Evolutionary conservation across 108 stramenopile genomes (phyloP), one percentile per base, ranked within the genome.

Genomic region (Seminavis robusta): DNA sequence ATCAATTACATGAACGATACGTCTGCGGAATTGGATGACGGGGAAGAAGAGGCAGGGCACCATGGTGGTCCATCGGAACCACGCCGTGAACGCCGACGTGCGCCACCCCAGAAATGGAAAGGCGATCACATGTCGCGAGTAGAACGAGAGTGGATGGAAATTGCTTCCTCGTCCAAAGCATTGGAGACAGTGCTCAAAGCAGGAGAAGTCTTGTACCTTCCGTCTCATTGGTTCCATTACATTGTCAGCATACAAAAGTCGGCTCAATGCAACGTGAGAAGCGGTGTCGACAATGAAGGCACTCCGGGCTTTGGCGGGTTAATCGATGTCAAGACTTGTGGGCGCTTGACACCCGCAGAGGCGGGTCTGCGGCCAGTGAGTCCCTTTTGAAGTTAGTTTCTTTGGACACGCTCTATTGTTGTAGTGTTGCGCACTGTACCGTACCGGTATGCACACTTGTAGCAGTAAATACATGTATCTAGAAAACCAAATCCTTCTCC

Each of bases 191-290:
- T 96, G 19, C 49, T 96, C 42, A 88, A 91, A 64, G 76, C 78
- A 17, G 95, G 95, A 31, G 95, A 96, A 70, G 83, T 94, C 0
- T 56, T 96, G 21, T 96, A 94, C 49, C 69, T 96, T 16, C 95
- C 95, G 1, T 81, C 80, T n/a, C 86, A 80, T 61, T 96, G 95
- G 95, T 90, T 94, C 58, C 95, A 96, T 65, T 94, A 93, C 68
- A 96, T 96, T 53, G 71, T 75, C 24, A 77, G 76, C 41, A 47
- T 96, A 31, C 89, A 94, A 64, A 87, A 92, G 43, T 87, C 83
- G 53, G 88, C 84, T 7, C 95, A 96, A 55, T 96, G 95, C 80
- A 96, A 96, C 69, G 86, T 88, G 10, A 71, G 95, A 19, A 76
- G 74, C 9, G 86, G 86, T 9, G 69, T 80, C 36, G 77, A 86